Conservation (phyloP, 352 stramenopile species). For the Pythium utonaiense region DNA sequence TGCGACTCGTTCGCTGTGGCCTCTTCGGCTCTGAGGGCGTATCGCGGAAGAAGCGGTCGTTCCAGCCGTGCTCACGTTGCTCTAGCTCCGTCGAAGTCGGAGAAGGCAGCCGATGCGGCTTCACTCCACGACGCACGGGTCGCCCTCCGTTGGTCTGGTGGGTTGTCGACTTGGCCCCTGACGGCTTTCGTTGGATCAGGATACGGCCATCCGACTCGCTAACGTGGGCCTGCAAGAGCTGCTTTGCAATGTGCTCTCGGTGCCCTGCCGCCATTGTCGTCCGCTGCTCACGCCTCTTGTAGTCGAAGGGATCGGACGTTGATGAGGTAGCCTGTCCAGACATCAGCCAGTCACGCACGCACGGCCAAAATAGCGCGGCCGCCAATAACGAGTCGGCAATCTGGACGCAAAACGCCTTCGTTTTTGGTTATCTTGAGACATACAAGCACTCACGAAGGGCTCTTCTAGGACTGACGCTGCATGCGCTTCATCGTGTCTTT, state of each 20-base stretch:
- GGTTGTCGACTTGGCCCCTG: background rate
- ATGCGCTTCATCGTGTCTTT: conserved; percentile 55
- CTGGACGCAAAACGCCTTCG: background rate
- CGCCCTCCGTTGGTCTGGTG: conserved; percentile 4
- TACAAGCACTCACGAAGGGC: background rate
- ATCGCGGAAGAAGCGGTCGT: conserved; percentile 68
- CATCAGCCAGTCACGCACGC: background rate
- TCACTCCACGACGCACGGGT: conserved; percentile 25
- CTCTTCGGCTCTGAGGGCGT: conserved; percentile 48
- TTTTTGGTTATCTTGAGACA: conserved; percentile 4
- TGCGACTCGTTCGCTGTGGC: conserved; percentile 22
- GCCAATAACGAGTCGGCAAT: background rate
- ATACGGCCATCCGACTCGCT: conserved; percentile 7
- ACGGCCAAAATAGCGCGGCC: conserved; percentile 1
- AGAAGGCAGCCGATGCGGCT: conserved; percentile 34
- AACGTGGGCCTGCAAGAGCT: conserved; percentile 29
- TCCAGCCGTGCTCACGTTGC: conserved; percentile 68
- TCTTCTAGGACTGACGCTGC: background rate
- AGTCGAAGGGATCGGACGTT: background rate
- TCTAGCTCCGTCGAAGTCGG: conserved; percentile 49
- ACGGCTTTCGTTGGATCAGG: conserved; percentile 15
- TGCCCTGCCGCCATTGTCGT: conserved; percentile 43
- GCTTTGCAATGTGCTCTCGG: conserved; percentile 45
- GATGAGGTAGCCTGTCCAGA: background rate
- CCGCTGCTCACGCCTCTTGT: too few relatives aligned